Evolutionary conservation across 2,329 filamentous ascomycete genomes (phyloP), one percentile per base, ranked within the genome.

Genomic region (Nannizzia gypsea): DNA sequence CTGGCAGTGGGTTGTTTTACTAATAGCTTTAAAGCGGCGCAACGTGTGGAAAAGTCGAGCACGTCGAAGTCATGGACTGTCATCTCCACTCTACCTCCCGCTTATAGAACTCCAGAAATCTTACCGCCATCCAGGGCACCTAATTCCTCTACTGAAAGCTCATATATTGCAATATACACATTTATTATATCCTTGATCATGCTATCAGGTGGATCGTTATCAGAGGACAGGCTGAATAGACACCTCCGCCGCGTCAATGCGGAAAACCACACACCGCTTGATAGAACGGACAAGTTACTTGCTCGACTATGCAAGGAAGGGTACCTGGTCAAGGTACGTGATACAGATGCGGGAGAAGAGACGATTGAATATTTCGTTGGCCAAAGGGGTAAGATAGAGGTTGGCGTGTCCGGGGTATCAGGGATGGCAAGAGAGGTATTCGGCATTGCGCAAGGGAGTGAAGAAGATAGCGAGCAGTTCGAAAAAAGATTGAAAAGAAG

Each of bases 281-380:
- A 89, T 48, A 88, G 83, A 67, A 95, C 89, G 0, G 88, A 95
- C 5, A 79, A 83, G 58, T 76, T 92, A 2, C 75, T 97, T 11
- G 83, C 85, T 65, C 82, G 83, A 57, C 85, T 97, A 77, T 81
- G 86, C 64, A 86, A 82, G 64, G 90, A 97, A 59, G 88, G 88
- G 0, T 99, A 99, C 69, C 76, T 99, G 2, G 79, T 90, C 38
- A 87, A 83, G 64, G 80, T 85, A 56, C 81, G 85, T 20, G 90
- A 96, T 66, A 81, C 70, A 64, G 73, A 74, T 66, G 84, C 83
- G 0, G 89, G 88, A 26, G 89, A 95, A 40, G 85, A 92, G 63
- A 79, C 83, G 1, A 79, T 90, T 6, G 90, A 89, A 55, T 99
- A 89, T 81, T 82, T 88, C 60, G 82, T 96, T 13, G 93, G 93